These are phyloP conservation scores for Calocera cornea DNA, from an alignment of 768 basidiomycete species.

Conservation along the genomic window DNA sequence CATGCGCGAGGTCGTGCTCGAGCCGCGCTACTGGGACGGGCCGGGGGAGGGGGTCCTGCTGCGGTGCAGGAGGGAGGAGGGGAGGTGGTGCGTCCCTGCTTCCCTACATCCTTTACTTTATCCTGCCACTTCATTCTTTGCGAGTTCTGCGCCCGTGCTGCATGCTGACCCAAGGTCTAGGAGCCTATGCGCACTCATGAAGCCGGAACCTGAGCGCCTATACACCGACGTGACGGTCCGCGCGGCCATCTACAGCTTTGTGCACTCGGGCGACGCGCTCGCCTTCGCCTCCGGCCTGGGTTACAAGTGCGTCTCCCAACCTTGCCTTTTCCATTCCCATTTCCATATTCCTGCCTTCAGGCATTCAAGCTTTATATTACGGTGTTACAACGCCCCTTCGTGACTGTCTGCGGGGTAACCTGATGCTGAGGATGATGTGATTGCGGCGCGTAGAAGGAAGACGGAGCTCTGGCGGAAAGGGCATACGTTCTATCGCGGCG, in stretches of 20 bases:
- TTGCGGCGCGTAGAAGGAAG: too few relatives aligned
- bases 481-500: background rate
- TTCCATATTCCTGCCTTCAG: too few relatives aligned
- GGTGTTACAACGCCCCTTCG: too few relatives aligned
- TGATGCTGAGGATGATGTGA: too few relatives aligned
- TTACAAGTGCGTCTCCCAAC: background rate
- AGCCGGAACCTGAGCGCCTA: background rate
- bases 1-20: background rate
- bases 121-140: background rate
- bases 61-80: constrained; percentile 1
- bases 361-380: too few relatives aligned
- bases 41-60: background rate
- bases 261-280: background rate
- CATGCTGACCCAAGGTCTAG: background rate
- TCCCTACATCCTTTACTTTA: background rate
- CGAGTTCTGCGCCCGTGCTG: background rate
- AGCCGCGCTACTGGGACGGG: background rate
- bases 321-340: background rate
- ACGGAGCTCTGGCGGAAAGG: constrained; percentile 3
- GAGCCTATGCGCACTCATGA: background rate
- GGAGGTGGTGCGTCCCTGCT: background rate
- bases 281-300: constrained; percentile 1
- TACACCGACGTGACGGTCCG: background rate
- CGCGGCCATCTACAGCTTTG: background rate
- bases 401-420: too few relatives aligned